These are phyloP conservation scores for Eucalyptus regnans DNA, from an alignment of 345 rosid species.

Conservation along the genomic window DNA sequence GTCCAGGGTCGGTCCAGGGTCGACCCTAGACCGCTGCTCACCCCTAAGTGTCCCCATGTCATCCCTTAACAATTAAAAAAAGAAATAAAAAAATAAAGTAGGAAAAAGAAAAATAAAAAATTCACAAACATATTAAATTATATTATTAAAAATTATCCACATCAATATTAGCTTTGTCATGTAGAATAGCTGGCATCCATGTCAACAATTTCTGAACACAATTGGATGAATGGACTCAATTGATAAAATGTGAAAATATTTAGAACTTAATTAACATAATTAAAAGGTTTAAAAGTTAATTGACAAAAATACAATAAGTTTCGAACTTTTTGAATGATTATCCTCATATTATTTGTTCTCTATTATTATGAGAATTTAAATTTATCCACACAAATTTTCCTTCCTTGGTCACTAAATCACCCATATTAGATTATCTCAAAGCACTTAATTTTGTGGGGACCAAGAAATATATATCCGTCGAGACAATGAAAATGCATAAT, in stretches of 20 bases:
- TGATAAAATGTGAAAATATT: too few species aligned
- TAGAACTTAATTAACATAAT: neutral
- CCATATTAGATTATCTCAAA: neutral
- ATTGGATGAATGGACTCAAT: too few species aligned
- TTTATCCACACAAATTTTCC: neutral
- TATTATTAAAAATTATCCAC: neutral
- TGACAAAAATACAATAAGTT: too few species aligned
- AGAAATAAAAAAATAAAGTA: neutral
- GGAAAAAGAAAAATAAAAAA: neutral
- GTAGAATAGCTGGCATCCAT: accelerated
- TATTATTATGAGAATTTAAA: neutral
- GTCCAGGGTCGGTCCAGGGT: too few species aligned
- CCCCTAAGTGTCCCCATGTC: neutral
- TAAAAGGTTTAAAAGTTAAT: neutral
- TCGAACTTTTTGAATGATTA: too few species aligned
- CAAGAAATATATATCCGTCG: neutral
- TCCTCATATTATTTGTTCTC: neutral
- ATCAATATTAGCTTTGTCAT: too few species aligned
- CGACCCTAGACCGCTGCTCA: too few species aligned
- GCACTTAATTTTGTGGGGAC: neutral
- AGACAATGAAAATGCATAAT: neutral
- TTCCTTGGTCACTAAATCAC: neutral
- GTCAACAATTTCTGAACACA: accelerated
- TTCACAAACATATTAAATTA: too few species aligned
- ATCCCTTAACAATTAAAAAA: neutral